A percentile compares a stretch with the other conserved stretches of the same genome.
phyloP scores from a whole-genome alignment of 352 stramenopile genomes.

The Phytopythium montanum region DNA sequence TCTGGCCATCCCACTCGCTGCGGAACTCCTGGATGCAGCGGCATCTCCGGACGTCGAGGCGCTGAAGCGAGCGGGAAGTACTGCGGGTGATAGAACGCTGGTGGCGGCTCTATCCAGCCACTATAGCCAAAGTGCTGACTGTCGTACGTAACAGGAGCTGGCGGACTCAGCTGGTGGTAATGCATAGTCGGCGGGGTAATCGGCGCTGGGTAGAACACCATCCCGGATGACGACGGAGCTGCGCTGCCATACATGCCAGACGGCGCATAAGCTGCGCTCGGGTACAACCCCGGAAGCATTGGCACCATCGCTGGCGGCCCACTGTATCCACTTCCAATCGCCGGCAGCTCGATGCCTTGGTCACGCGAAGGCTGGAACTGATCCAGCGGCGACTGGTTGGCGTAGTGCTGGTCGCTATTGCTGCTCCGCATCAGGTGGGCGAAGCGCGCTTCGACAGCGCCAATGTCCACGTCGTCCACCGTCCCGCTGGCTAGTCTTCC shows the following conservation, averaged over 20 bases:
- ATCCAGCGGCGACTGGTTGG: constrained; percentile 11
- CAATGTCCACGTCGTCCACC: constrained; percentile 65
- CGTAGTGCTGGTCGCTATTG: constrained; percentile 22
- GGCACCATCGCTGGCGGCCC: background rate
- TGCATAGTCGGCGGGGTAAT: background rate
- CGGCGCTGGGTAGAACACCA: constrained; percentile 15
- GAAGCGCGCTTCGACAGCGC: constrained; percentile 71
- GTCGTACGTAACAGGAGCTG: constrained; percentile 1
- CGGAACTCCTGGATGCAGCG: background rate
- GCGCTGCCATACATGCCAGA: constrained; percentile 14
- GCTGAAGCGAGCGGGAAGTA: background rate
- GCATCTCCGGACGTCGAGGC: background rate
- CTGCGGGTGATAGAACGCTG: background rate
- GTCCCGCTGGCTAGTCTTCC: constrained; percentile 3
- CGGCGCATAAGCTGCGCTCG: constrained; percentile 5
- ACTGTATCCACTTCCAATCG: background rate
- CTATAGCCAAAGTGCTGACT: constrained; percentile 1
- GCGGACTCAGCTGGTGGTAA: background rate
- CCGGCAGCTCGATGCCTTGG: background rate
- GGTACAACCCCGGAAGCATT: constrained; percentile 14
- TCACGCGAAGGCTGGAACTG: background rate
- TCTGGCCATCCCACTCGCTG: background rate
- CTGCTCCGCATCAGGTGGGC: constrained; percentile 74
- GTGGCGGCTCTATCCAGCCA: constrained; percentile 5
- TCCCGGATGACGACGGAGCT: constrained; percentile 4